A percentile compares a stretch with the other conserved stretches of the same genome.
These are phyloP conservation scores for Quercus suber DNA, from an alignment of 306 rosid species.

Conservation along the genomic window DNA sequence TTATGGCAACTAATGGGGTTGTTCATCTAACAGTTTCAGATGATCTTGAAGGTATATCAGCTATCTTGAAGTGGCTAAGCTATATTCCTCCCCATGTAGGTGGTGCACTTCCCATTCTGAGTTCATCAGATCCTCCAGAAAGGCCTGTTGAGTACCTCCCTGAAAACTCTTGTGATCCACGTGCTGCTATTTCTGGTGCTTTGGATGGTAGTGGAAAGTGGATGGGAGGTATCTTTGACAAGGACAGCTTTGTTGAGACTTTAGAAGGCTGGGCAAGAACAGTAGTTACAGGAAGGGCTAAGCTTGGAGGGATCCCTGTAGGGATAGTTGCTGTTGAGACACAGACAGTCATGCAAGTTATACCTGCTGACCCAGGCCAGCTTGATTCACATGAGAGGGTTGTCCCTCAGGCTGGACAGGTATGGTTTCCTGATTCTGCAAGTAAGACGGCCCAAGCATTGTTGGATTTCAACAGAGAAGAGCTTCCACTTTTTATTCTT, in stretches of 20 bases:
- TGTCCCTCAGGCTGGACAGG: constrained; percentile 99
- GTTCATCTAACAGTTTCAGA: constrained; percentile 95
- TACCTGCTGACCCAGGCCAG: constrained; percentile 99
- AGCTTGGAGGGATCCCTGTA: constrained; percentile 97
- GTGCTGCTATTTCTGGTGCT: constrained; percentile 82
- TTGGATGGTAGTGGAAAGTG: constrained; percentile 64
- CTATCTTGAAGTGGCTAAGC: constrained; percentile 96
- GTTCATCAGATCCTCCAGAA: constrained; percentile 84
- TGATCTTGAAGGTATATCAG: constrained; percentile 93
- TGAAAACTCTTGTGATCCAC: constrained; percentile 94
- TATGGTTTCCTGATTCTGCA: constrained; percentile 98
- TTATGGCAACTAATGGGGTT: constrained; percentile 98
- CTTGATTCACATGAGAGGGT: constrained; percentile 96
- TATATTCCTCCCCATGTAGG: constrained; percentile 84
- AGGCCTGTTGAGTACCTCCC: constrained; percentile 82
- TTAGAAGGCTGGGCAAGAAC: constrained; percentile 99
- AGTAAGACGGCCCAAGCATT: constrained; percentile 93
- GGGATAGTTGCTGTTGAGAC: constrained; percentile 97
- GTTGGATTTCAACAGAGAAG: constrained; percentile 92
- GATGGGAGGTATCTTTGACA: constrained; percentile 95
- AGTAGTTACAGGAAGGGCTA: constrained; percentile 97
- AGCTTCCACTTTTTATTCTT: constrained; percentile 90
- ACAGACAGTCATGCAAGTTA: constrained; percentile 94
- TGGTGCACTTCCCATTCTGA: constrained; percentile 78
- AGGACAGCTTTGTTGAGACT: constrained; percentile 95